These are phyloP conservation scores for Colletotrichum shisoi DNA, from an alignment of 2,329 filamentous ascomycete species.

Conservation along the genomic window DNA sequence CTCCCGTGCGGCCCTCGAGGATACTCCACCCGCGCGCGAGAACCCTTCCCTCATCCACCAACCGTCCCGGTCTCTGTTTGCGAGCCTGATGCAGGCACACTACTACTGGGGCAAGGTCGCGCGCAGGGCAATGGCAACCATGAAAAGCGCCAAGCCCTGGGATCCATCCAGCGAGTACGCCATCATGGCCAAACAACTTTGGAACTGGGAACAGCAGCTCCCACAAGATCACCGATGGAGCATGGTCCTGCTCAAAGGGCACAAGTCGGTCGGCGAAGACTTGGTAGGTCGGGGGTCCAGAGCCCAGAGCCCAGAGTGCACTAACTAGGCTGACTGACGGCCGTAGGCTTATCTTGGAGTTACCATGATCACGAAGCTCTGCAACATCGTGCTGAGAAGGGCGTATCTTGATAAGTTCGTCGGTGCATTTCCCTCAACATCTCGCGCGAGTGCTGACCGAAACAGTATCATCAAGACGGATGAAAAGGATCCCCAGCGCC, in stretches of 20 bases:
- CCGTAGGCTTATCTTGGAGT: conserved; percentile 62
- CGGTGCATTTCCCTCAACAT: too few relatives aligned
- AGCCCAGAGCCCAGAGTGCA: not conserved
- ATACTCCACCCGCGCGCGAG: conserved; percentile 59
- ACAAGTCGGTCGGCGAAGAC: conserved; percentile 60
- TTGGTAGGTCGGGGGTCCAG: conserved; percentile 50
- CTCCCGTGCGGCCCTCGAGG: conserved; percentile 62
- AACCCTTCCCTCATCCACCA: conserved; percentile 55
- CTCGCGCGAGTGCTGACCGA: not conserved
- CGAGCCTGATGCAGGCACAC: conserved; percentile 63
- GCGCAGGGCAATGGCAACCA: conserved; percentile 57
- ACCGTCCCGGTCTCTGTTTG: conserved; percentile 61
- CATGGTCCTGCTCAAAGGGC: conserved; percentile 51
- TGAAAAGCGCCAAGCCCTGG: conserved; percentile 56
- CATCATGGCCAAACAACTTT: conserved; percentile 53
- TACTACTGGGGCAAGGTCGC: conserved; percentile 63
- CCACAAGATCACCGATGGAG: conserved; percentile 60
- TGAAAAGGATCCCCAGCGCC: conserved; percentile 49
- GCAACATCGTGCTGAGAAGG: conserved; percentile 64
- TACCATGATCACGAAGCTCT: conserved; percentile 63
- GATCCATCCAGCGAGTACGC: conserved; percentile 59
- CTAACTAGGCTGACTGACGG: conserved; percentile 21
- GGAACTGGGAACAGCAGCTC: conserved; percentile 59
- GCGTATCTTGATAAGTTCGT: conserved; percentile 62
- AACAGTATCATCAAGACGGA: conserved; percentile 55